Conservation (phyloP, 78 protist species). For the Planoprotostelium fungivorum region DNA sequence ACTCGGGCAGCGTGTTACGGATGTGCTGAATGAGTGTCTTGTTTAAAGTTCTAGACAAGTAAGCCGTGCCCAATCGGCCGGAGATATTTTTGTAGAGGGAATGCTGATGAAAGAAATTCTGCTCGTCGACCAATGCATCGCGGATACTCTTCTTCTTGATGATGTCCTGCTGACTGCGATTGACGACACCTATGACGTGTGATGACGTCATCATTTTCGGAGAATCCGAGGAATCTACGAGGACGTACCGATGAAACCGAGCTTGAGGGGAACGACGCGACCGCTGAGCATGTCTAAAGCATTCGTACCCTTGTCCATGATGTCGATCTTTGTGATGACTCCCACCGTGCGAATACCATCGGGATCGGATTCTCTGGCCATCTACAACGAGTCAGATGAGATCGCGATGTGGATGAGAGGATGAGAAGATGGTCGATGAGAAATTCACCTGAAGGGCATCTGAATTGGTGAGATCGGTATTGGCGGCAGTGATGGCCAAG, state of each 20-base stretch:
- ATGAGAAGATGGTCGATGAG: too few relatives aligned
- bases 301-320: slow-evolving; percentile 96
- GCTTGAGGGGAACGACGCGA: slow-evolving; percentile 58
- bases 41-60: slow-evolving; percentile 65
- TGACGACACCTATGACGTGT: slow-evolving; percentile 42
- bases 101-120: slow-evolving; percentile 78
- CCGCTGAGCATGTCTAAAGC: slow-evolving; percentile 87
- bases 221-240: neutral
- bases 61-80: slow-evolving; percentile 75
- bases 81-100: slow-evolving; percentile 78
- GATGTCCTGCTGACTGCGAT: slow-evolving; percentile 82
- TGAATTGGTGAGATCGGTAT: slow-evolving; percentile 91
- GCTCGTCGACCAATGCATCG: slow-evolving; percentile 79
- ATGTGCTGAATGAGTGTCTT: slow-evolving; percentile 82
- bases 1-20: slow-evolving; percentile 62
- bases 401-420: neutral
- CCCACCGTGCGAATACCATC: slow-evolving; percentile 91
- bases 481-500: slow-evolving; percentile 96
- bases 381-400: neutral
- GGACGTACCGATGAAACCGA: slow-evolving; percentile 74
- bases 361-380: slow-evolving; percentile 89
- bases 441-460: slow-evolving; percentile 87
- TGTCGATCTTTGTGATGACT: slow-evolving; percentile 95
- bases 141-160: slow-evolving; percentile 60
- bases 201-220: neutral